Base-by-base conservation (phyloP, 371 early-diverging fungal genomes). In the Rhizopus microsporus region DNA sequence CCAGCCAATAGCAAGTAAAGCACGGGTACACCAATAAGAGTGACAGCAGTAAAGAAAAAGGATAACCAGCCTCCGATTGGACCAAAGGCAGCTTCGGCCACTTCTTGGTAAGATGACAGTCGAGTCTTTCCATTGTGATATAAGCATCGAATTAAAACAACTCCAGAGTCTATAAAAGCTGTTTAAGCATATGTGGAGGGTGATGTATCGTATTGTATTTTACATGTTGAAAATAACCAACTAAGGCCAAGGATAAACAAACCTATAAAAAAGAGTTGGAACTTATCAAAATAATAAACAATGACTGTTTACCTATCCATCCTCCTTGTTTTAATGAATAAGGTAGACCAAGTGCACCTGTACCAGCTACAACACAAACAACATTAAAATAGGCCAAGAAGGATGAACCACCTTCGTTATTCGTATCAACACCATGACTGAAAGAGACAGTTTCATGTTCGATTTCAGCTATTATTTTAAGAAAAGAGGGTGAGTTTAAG, bases 281-380 rank as follows among this genome's bases (percentile, higher is more conserved):
- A 13, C n/a, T 34, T 34, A 1, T 33, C 5, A 49, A 16, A 32
- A 33, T 10, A 33, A 13, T 5, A 33, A 2, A 15, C 15, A 50
- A 12, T 8, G n/a, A 35, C 34, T 50, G 15, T 43, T 43, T 66
- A 45, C 88, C 88, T 9, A 88, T 65, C 93, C 94, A 94, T 5
- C 93, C 93, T 38, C 89, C 87, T 54, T 89, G 85, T 16, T 72
- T 81, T 15, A 95, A 72, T 17, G 93, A 89, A 52, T 82, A 89
- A 17, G 94, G 92, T 13, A 95, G 77, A 53, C 92, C 91, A 6
- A 94, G 75, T 9, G 92, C 85, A 29, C 95, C 95, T 9, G 91
- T 89, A 35, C 95, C 95, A 4, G 92, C 92, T 13, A 92, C 82
- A 4, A 93, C 89, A 75, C 93, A 89, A 12, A 88, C 87, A 9